These are phyloP conservation scores for Pseudocercospora vitis DNA, from an alignment of 2,329 filamentous ascomycete species.

Conservation along the genomic window DNA sequence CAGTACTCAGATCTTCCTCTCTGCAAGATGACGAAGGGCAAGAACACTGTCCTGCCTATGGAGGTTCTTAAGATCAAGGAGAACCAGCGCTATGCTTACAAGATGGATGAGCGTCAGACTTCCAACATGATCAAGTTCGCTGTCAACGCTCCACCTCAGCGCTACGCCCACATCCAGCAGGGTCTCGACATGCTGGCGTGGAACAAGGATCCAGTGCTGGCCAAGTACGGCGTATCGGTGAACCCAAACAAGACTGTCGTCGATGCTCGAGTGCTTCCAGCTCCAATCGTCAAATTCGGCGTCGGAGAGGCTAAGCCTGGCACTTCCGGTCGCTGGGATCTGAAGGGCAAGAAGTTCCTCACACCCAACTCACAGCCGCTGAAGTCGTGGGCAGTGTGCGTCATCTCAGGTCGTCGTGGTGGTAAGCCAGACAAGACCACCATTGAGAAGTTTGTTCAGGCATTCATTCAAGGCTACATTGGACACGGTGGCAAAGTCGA, in stretches of 20 bases:
- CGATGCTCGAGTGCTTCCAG: constrained; percentile 68
- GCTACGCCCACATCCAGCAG: constrained; percentile 66
- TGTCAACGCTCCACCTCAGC: constrained; percentile 70
- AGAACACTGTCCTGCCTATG: constrained; percentile 55
- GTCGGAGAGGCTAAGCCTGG: constrained; percentile 58
- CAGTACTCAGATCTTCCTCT: constrained; percentile 54
- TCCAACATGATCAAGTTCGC: constrained; percentile 90
- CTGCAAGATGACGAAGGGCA: constrained; percentile 57
- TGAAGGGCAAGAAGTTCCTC: constrained; percentile 77
- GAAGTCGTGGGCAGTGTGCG: constrained; percentile 72
- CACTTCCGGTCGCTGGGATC: constrained; percentile 77
- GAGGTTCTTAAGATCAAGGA: constrained; percentile 55
- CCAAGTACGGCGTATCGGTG: constrained; percentile 72
- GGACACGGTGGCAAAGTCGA: constrained; percentile 61
- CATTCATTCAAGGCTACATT: constrained; percentile 62
- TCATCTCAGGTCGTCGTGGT: constrained; percentile 59
- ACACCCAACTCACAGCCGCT: constrained; percentile 60
- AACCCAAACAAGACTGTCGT: constrained; percentile 60
- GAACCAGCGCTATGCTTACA: constrained; percentile 60
- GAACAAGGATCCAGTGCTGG: constrained; percentile 66
- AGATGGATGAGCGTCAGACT: constrained; percentile 65
- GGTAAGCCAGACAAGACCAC: constrained; percentile 44
- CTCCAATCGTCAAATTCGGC: constrained; percentile 70
- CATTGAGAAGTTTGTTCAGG: constrained; percentile 56
- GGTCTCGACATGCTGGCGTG: constrained; percentile 69